Evolutionary conservation across 2,329 filamentous ascomycete genomes (phyloP).

Genomic region (Orbilia quercus): DNA sequence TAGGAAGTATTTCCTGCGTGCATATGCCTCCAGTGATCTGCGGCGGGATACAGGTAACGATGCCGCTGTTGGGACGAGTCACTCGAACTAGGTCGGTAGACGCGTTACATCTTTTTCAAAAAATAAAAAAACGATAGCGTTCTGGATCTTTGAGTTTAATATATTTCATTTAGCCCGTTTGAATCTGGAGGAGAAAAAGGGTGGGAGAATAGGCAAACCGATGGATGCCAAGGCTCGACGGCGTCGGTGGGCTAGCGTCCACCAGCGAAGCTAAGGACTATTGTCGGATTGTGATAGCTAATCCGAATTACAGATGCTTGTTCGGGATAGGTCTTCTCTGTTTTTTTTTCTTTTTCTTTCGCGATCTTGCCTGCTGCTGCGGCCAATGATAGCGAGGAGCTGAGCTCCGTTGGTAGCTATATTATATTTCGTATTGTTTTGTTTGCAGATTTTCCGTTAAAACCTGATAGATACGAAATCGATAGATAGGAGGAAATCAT

Average conservation of each 20-base stretch:
- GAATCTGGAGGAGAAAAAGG: conserved; percentile 31
- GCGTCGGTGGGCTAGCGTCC: conserved; percentile 16
- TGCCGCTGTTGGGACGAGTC: conserved; percentile 11
- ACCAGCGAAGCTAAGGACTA: conserved; percentile 46
- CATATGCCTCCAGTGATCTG: conserved; percentile 35
- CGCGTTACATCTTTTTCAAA: conserved; percentile 27
- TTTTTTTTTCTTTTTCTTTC: too few species aligned
- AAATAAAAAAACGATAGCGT: too few species aligned
- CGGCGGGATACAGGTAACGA: conserved; percentile 34
- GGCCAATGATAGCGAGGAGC: conserved; percentile 29
- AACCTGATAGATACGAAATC: too few species aligned
- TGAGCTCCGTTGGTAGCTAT: not conserved
- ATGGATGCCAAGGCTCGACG: conserved; percentile 10
- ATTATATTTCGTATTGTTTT: not conserved
- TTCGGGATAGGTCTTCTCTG: conserved; percentile 52
- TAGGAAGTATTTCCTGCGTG: conserved; percentile 25
- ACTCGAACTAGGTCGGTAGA: conserved; percentile 31
- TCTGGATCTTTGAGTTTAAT: conserved; percentile 6
- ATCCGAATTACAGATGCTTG: conserved; percentile 47
- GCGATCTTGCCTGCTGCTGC: conserved; percentile 24
- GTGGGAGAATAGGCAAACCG: conserved; percentile 2
- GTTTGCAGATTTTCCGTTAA: too few species aligned
- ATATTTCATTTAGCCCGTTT: conserved; percentile 6
- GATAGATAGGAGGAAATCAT: too few species aligned
- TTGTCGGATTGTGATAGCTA: conserved; percentile 52